These are phyloP conservation scores for Alternaria tenuissima DNA, from an alignment of 2,329 filamentous ascomycete genomes.

Conservation along the genomic window DNA sequence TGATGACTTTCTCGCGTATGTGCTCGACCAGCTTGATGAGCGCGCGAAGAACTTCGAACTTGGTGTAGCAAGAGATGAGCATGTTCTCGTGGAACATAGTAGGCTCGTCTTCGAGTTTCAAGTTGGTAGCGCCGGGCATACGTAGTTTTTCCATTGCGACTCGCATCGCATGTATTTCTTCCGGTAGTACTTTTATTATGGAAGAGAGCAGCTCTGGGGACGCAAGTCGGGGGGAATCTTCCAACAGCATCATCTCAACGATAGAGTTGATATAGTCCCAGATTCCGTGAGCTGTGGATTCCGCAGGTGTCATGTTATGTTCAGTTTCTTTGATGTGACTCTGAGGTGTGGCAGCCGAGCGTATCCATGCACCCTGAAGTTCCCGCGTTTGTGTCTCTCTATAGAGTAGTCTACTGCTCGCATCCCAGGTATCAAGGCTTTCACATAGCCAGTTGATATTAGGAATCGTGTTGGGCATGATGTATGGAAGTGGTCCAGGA, in stretches of 20 bases:
- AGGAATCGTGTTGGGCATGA: constrained; percentile 25
- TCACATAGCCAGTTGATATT: constrained; percentile 17
- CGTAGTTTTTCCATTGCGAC: constrained; percentile 21
- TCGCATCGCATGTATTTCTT: constrained; percentile 17
- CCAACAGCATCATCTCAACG: neutral
- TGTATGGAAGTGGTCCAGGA: constrained; percentile 13
- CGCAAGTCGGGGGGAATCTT: neutral
- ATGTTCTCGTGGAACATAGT: constrained; percentile 35
- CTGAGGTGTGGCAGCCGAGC: neutral
- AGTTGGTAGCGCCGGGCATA: constrained; percentile 9
- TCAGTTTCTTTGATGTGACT: neutral
- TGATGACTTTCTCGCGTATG: constrained; percentile 25
- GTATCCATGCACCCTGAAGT: neutral
- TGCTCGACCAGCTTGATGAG: constrained; percentile 23
- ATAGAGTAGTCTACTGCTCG: constrained; percentile 22
- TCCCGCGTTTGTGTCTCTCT: constrained; percentile 9
- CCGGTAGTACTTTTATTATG: neutral
- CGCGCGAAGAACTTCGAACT: constrained; percentile 33
- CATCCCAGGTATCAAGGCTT: constrained; percentile 16
- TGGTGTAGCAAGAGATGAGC: constrained; percentile 33
- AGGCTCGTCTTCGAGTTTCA: constrained; percentile 22
- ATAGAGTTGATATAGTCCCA: constrained; percentile 6
- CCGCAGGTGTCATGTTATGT: constrained; percentile 9
- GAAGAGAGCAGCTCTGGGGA: neutral
- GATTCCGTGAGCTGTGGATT: neutral